Percentiles rank a stretch among this genome's conserved stretches.
phyloP scores from a whole-genome alignment of 1,139 yeast genomes.

The Zygosaccharomyces pseudobailii region DNA sequence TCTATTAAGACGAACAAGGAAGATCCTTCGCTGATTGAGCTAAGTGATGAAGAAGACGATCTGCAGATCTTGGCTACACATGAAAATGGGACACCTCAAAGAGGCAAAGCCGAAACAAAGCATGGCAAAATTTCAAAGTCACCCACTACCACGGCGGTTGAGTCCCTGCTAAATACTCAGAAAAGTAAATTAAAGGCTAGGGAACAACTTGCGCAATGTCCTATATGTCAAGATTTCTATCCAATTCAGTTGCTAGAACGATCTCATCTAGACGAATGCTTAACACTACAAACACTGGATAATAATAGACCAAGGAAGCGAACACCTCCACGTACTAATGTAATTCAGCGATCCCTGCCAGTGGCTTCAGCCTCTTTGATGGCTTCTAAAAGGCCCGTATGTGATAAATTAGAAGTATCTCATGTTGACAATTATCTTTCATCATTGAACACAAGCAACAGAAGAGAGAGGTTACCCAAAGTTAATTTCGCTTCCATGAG shows the following conservation, averaged over 20 bases:
- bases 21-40: slow-evolving; percentile 18
- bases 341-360: not conserved
- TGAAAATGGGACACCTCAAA: slow-evolving; percentile 18
- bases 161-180: slow-evolving; percentile 12
- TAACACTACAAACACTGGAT: slow-evolving; percentile 32
- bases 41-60: slow-evolving; percentile 28
- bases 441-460: slow-evolving; percentile 19
- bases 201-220: slow-evolving; percentile 50
- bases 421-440: slow-evolving; percentile 25
- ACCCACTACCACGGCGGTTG: slow-evolving; percentile 10
- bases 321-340: not conserved
- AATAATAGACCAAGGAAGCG: slow-evolving; percentile 15
- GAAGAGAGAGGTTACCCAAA: slow-evolving; percentile 43
- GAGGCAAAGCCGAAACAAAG: slow-evolving; percentile 6
- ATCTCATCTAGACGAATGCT: slow-evolving; percentile 67
- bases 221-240: slow-evolving; percentile 59
- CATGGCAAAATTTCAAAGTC: slow-evolving; percentile 11
- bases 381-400: not conserved
- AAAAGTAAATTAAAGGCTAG: slow-evolving; percentile 8
- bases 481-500: slow-evolving; percentile 58
- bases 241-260: slow-evolving; percentile 56
- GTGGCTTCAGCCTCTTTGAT: not conserved
- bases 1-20: not conserved
- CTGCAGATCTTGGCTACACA: slow-evolving; percentile 25
- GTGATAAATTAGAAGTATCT: slow-evolving; percentile 7